Base-by-base conservation (phyloP, 2,329 filamentous ascomycete species). In the Monilinia fructicola region DNA sequence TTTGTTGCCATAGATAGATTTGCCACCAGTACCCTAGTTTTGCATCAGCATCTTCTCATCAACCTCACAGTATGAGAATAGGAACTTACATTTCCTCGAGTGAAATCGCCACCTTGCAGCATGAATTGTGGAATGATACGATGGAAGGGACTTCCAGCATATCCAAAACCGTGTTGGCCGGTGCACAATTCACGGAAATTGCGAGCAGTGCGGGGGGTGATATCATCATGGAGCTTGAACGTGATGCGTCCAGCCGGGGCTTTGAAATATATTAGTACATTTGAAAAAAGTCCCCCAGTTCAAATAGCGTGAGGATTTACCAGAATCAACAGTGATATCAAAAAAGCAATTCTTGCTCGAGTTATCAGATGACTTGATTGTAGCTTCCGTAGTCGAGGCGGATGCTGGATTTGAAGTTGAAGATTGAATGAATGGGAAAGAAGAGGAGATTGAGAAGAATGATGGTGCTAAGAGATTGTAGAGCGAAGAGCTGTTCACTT, bases 101-200 rank as follows among this genome's bases (percentile, higher is more conserved):
- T 96, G 84, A 96, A 96, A 85, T 96, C 92, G 85, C 92, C 92
- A 79, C 92, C 93, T 86, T 96, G 92, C 75, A 96, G 89, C 93
- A 96, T 96, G 86, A 96, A 96, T 66, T 91, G 80, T 74, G 90
- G 90, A 81, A 96, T 96, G 81, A 97, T 89, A 76, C 92, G 92
- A 86, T 97, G 92, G 89, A 96, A 96, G 73, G 85, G 84, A 74
- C 91, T 95, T 78, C 87, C 88, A 79, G 86, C 80, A 85, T 96
- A 97, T 75, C 92, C 91, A 80, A 90, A 89, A 77, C 91, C 91
- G 82, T 92, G 87, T 83, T 91, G 85, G 73, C 84, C 85, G 0
- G 94, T 97, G 83, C 93, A 97, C 69, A 97, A 87, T 64, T 89
- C 87, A 74, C 93, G 92, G 84, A 98, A 98, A 84, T 97, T 98